Conservation (phyloP, 2,329 filamentous ascomycete species). For the Penicillium hordei region DNA sequence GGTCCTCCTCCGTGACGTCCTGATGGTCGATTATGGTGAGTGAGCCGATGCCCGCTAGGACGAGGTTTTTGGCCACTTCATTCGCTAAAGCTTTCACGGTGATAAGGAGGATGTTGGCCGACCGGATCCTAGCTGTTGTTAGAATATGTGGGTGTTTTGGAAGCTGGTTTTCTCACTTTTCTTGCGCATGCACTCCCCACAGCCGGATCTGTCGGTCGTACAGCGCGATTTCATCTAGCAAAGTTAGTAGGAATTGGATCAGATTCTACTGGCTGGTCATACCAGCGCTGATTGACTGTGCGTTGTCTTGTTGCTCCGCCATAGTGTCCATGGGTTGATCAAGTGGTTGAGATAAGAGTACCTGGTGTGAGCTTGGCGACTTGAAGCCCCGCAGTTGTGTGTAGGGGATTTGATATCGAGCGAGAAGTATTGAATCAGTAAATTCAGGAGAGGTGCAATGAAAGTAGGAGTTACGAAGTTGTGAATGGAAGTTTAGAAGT, state of each 20-base stretch:
- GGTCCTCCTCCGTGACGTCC: conserved; percentile 71
- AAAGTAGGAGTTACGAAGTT: neutral
- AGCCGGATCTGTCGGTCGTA: conserved; percentile 97
- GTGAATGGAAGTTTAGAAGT: neutral
- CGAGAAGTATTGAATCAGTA: neutral
- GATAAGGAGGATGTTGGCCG: conserved; percentile 84
- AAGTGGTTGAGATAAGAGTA: neutral
- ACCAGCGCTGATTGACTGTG: conserved; percentile 38
- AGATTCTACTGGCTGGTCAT: conserved; percentile 1
- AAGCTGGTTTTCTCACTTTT: conserved; percentile 53
- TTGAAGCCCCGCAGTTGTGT: neutral
- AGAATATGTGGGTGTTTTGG: neutral
- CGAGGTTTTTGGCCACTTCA: conserved; percentile 96
- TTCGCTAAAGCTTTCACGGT: conserved; percentile 84
- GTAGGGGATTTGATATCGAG: neutral
- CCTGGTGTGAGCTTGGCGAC: neutral
- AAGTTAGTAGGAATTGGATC: neutral
- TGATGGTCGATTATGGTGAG: conserved; percentile 84
- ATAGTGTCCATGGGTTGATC: conserved; percentile 15
- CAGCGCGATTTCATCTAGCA: conserved; percentile 84
- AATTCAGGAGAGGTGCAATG: neutral
- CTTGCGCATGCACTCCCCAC: conserved; percentile 94
- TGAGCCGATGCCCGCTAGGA: conserved; percentile 86
- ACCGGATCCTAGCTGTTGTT: conserved; percentile 66
- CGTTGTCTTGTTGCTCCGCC: conserved; percentile 25